A percentile compares a stretch with the other conserved stretches of the same genome.
Conservation (phyloP, 2,329 filamentous ascomycete species). For the Colletotrichum falcatum region DNA sequence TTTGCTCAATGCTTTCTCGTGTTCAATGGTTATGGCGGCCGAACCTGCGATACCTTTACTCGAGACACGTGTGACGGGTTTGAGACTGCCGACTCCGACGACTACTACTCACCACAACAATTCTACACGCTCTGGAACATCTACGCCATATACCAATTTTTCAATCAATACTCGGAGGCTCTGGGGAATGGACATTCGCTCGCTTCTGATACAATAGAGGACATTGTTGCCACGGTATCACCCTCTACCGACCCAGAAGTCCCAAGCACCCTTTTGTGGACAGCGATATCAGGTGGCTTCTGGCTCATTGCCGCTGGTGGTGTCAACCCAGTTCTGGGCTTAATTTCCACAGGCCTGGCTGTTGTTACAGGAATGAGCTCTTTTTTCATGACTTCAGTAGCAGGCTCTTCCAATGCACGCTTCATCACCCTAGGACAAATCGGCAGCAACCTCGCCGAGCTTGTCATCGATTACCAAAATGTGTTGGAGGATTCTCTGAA, state of each 20-base stretch:
- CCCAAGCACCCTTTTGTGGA: conserved; percentile 43
- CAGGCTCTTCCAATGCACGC: conserved; percentile 42
- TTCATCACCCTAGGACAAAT: conserved; percentile 46
- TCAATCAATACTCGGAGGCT: conserved; percentile 47
- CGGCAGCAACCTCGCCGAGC: conserved; percentile 42
- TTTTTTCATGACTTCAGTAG: conserved; percentile 30
- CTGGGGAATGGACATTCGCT: conserved; percentile 45
- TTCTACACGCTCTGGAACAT: conserved; percentile 48
- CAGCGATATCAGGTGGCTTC: conserved; percentile 42
- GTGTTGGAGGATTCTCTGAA: conserved; percentile 42
- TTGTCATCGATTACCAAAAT: conserved; percentile 45
- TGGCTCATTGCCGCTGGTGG: conserved; percentile 39
- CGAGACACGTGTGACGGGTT: conserved; percentile 44
- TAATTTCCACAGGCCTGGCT: conserved; percentile 36
- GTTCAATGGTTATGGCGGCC: conserved; percentile 45
- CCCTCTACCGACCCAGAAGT: conserved; percentile 43
- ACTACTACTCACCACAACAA: conserved; percentile 45
- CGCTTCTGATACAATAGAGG: conserved; percentile 44
- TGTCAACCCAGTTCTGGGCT: conserved; percentile 34
- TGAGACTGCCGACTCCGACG: conserved; percentile 37
- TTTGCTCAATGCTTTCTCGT: conserved; percentile 47
- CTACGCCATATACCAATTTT: conserved; percentile 46
- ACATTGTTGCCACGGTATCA: conserved; percentile 45
- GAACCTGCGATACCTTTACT: conserved; percentile 46
- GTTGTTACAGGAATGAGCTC: conserved; percentile 29